A percentile compares a stretch with the other conserved stretches of the same genome.
Evolutionary conservation across 352 stramenopile genomes (phyloP).

Genomic region (Phytophthora sansomeana): DNA sequence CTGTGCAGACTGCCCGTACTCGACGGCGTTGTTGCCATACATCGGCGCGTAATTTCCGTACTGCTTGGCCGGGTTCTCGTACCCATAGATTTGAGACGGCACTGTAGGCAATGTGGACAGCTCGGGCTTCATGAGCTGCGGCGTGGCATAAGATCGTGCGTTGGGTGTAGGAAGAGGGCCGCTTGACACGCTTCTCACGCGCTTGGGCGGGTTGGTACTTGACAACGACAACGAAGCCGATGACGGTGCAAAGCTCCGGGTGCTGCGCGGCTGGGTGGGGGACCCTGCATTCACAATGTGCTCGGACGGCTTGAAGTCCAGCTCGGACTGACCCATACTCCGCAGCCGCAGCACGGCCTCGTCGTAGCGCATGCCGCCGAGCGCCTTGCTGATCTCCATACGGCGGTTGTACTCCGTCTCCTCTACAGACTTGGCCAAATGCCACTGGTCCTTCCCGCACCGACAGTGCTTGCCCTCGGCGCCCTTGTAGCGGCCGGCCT

Average conservation of each 20-base stretch:
- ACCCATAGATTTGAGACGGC: constrained; percentile 34
- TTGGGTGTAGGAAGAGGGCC: constrained; percentile 33
- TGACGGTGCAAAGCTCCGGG: constrained; percentile 19
- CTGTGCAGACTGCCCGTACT: constrained; percentile 32
- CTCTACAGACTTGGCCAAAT: constrained; percentile 83
- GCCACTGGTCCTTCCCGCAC: constrained; percentile 86
- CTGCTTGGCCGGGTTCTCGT: constrained; percentile 39
- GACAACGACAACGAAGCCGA: constrained; percentile 12
- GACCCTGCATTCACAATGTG: constrained; percentile 47
- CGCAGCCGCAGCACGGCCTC: constrained; percentile 74
- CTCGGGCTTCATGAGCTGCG: constrained; percentile 42
- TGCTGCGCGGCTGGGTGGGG: constrained; percentile 29
- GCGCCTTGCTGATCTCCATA: constrained; percentile 85
- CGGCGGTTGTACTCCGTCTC: constrained; percentile 86
- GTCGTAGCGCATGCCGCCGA: constrained; percentile 85
- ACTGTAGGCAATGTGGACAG: constrained; percentile 32
- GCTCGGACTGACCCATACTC: constrained; percentile 64
- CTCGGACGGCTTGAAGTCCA: constrained; percentile 56
- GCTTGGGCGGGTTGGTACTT: constrained; percentile 35
- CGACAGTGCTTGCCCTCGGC: constrained; percentile 84
- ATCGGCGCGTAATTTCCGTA: constrained; percentile 33
- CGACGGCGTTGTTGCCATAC: constrained; percentile 44
- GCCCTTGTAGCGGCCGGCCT: constrained; percentile 72
- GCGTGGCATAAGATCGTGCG: constrained; percentile 34
- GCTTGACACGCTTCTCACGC: constrained; percentile 35